Percentiles rank a stretch among this genome's conserved stretches.
These are phyloP conservation scores for Lactarius sp. DNA, from an alignment of 768 basidiomycete species.

Conservation along the genomic window DNA sequence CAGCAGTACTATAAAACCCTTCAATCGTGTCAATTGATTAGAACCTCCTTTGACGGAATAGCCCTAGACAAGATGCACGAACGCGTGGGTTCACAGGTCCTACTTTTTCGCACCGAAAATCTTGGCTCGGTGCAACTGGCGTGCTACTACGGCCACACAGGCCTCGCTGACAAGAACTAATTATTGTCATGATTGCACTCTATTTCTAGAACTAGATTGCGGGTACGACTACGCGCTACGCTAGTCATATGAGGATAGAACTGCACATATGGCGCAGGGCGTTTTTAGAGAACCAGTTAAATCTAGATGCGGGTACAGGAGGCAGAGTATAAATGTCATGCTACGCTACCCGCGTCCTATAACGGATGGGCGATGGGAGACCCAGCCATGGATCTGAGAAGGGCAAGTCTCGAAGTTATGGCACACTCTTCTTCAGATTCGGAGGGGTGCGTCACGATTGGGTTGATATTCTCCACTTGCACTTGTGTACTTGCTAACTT, in stretches of 20 bases:
- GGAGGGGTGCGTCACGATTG: not conserved
- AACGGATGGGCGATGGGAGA: not conserved
- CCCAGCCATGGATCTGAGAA: conserved; percentile 19
- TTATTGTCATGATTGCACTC: no score
- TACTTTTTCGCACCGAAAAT: not conserved
- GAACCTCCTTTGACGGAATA: no score
- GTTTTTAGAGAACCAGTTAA: not conserved
- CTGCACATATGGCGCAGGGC: not conserved
- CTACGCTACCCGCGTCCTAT: no score
- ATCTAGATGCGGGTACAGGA: not conserved
- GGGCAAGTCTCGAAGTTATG: conserved; percentile 13
- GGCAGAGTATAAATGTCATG: not conserved
- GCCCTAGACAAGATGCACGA: not conserved
- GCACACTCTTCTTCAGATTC: conserved; percentile 15
- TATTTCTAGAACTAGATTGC: not conserved
- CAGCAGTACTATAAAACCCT: not conserved
- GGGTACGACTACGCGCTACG: not conserved
- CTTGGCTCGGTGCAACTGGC: not conserved
- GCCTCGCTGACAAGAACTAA: no score
- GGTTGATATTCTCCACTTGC: not conserved
- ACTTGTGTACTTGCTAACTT: conserved; percentile 17
- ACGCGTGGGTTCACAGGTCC: not conserved
- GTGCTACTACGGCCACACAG: not conserved
- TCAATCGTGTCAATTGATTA: not conserved
- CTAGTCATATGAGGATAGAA: no score